Conservation (phyloP, 2,329 filamentous ascomycete species). For the Fusarium penzigii region DNA sequence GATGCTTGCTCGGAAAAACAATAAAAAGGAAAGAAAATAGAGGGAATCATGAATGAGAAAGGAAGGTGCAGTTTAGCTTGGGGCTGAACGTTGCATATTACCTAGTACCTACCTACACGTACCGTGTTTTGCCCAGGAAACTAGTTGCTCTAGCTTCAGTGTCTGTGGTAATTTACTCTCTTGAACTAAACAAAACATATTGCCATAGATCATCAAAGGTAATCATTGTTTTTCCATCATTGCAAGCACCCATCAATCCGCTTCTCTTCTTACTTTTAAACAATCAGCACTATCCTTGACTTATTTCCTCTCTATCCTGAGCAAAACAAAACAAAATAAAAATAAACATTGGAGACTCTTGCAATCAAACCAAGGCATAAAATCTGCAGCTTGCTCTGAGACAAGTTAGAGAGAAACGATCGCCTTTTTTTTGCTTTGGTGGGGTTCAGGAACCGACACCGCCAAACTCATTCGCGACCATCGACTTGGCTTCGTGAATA, state of each 20-base stretch:
- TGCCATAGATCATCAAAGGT: too few species aligned
- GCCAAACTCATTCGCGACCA: constrained; percentile 10
- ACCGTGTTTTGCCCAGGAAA: too few species aligned
- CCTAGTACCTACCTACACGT: too few species aligned
- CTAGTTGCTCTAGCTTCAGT: too few species aligned
- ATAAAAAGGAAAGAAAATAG: too few species aligned
- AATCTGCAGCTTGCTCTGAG: constrained; percentile 8
- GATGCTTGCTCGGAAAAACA: background rate
- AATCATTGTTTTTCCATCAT: constrained; percentile 7
- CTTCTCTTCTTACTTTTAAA: background rate
- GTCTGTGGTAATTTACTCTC: too few species aligned
- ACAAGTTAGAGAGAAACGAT: constrained; percentile 8
- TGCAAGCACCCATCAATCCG: constrained; percentile 5
- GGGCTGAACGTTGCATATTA: too few species aligned
- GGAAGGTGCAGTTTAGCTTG: constrained; percentile 5
- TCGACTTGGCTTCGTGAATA: background rate
- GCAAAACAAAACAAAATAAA: background rate
- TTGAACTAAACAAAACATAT: too few species aligned
- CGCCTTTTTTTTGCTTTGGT: constrained; percentile 18
- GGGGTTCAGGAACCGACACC: constrained; percentile 27
- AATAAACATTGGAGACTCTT: background rate
- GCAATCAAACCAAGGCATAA: constrained; percentile 1
- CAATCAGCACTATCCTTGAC: background rate
- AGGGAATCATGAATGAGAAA: background rate
- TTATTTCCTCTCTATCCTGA: constrained; percentile 3